These are phyloP conservation scores for Salicornia ramosissima DNA, from an alignment of 148 eudicot species.

Conservation along the genomic window DNA sequence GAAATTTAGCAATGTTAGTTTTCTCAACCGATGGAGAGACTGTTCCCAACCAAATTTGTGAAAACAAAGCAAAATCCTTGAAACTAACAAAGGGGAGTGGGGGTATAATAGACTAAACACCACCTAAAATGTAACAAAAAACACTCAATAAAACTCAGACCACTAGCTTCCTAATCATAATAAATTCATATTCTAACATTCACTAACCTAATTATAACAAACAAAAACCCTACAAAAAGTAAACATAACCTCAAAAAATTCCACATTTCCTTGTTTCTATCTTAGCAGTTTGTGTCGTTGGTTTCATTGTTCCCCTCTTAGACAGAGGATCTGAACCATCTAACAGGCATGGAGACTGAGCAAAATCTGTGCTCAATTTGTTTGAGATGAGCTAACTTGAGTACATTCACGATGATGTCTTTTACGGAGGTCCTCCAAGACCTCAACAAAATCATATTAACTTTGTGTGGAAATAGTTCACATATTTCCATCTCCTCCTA, in stretches of 20 bases:
- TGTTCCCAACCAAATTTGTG: neutral
- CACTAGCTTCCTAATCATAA: no score
- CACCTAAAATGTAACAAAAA: neutral
- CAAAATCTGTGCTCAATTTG: neutral
- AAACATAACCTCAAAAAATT: no score
- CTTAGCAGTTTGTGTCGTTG: no score
- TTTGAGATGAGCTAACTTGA: neutral
- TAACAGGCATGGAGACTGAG: neutral
- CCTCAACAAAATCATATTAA: neutral
- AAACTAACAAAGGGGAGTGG: neutral
- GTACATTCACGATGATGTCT: neutral
- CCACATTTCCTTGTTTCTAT: no score
- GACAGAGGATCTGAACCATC: neutral
- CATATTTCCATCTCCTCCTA: neutral
- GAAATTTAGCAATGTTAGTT: neutral
- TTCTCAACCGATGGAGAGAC: neutral
- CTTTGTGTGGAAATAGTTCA: neutral
- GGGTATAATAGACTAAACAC: neutral
- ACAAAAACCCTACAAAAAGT: no score
- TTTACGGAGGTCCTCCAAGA: neutral
- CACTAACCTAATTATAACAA: no score
- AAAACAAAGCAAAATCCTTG: neutral
- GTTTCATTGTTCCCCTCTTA: no score
- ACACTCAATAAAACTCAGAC: neutral
- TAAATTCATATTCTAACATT: no score